Evolutionary conservation across 768 basidiomycete genomes (phyloP).

Genomic region (Lentinula guzmanii): DNA sequence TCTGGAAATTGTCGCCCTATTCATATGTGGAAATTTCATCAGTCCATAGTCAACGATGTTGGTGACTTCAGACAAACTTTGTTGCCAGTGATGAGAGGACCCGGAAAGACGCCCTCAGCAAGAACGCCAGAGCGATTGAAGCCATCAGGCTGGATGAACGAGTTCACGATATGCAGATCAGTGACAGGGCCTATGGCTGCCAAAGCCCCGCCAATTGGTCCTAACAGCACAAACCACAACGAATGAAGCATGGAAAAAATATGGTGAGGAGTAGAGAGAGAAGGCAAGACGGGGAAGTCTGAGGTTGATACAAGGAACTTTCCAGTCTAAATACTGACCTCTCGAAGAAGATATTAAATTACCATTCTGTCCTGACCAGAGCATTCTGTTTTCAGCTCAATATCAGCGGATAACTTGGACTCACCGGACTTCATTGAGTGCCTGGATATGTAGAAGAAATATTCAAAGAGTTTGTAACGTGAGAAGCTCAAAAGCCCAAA

Average conservation of each 20-base stretch:
- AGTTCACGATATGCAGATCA: slow-evolving; percentile 24
- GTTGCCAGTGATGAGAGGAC: slow-evolving; percentile 32
- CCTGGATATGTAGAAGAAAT: neutral
- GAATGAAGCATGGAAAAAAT: neutral
- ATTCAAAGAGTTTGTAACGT: neutral
- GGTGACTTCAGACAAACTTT: slow-evolving; percentile 8
- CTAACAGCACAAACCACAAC: neutral
- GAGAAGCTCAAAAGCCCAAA: neutral
- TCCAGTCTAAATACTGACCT: neutral
- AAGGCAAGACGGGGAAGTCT: neutral
- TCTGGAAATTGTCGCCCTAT: slow-evolving; percentile 24
- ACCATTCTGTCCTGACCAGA: neutral
- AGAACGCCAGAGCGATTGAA: slow-evolving; percentile 25
- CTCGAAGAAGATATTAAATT: neutral
- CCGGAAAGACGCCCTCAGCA: slow-evolving; percentile 28
- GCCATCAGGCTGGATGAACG: slow-evolving; percentile 31
- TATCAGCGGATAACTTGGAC: neutral
- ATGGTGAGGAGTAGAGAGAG: neutral
- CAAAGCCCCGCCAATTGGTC: neutral
- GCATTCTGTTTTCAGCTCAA: neutral
- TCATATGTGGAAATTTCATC: neutral
- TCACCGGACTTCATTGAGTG: neutral
- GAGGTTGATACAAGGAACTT: neutral
- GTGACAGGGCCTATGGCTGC: slow-evolving; percentile 8
- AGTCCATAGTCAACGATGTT: no score